A percentile compares a stretch with the other conserved stretches of the same genome.
Conservation (phyloP, 148 eudicot species). For the Heliosperma pusillum region DNA sequence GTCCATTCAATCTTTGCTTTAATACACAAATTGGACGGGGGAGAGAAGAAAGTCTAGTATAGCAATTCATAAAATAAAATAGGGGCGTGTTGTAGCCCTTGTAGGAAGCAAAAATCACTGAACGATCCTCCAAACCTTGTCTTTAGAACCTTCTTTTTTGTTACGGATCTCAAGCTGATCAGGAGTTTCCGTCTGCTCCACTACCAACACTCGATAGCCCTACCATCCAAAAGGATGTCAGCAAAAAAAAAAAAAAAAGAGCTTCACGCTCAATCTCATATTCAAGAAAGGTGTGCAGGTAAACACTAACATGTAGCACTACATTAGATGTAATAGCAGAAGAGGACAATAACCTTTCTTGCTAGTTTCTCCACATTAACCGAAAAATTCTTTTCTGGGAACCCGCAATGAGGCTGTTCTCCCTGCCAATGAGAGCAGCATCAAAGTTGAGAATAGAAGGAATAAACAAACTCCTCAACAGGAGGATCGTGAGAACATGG, state of each 20-base stretch:
- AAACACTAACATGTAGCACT: background rate
- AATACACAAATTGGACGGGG: background rate
- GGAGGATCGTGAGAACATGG: background rate
- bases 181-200: conserved; percentile 99
- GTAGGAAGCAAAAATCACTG: background rate
- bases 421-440: conserved; percentile 47
- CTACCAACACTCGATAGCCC: conserved; percentile 97
- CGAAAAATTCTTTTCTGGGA: conserved; percentile 91
- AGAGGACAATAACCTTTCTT: conserved; percentile 53
- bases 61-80: background rate
- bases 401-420: conserved; percentile 98
- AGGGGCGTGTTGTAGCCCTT: background rate
- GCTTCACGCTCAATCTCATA: conserved; percentile 1
- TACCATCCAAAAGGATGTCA: conserved; percentile 28
- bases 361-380: conserved; percentile 84
- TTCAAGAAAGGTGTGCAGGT: background rate
- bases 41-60: background rate
- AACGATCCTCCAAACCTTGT: conserved; percentile 54
- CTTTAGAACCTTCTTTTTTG: conserved; percentile 79
- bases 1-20: background rate
- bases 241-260: conserved; percentile 9
- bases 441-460: background rate
- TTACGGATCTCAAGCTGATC: conserved; percentile 89
- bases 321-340: background rate
- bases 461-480: background rate